These are phyloP conservation scores for Colletotrichum nymphaeae DNA, from an alignment of 2,329 filamentous ascomycete genomes.

Conservation along the genomic window DNA sequence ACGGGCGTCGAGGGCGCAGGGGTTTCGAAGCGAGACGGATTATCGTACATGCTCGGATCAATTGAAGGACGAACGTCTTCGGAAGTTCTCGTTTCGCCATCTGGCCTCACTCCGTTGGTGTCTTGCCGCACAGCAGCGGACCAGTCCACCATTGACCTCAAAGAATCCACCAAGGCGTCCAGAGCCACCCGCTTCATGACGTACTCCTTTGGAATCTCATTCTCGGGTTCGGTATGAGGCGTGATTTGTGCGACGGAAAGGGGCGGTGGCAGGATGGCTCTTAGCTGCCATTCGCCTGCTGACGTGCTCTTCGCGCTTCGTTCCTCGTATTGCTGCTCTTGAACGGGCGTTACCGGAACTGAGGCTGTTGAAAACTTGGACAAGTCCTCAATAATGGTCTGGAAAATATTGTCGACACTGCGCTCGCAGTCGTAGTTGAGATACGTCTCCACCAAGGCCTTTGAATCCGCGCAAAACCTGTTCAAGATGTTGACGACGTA, in stretches of 20 bases:
- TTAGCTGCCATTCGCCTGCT: conserved; percentile 84
- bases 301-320: conserved; percentile 71
- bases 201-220: conserved; percentile 88
- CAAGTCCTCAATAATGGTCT: conserved; percentile 92
- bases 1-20: conserved; percentile 75
- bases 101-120: conserved; percentile 50
- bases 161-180: conserved; percentile 87
- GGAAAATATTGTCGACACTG: conserved; percentile 96
- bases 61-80: conserved; percentile 67
- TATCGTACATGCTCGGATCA: conserved; percentile 74
- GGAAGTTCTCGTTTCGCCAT: conserved; percentile 51
- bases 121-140: conserved; percentile 76
- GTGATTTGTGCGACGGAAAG: conserved; percentile 83
- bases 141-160: conserved; percentile 94
- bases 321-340: conserved; percentile 91
- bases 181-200: conserved; percentile 90
- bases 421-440: conserved; percentile 98
- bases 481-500: conserved; percentile 90
- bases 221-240: conserved; percentile 68
- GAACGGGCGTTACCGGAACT: conserved; percentile 77
- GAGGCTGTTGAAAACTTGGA: conserved; percentile 87
- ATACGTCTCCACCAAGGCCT: conserved; percentile 93
- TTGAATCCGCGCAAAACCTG: conserved; percentile 85
- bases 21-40: conserved; percentile 71
- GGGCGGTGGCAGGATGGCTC: conserved; percentile 86